These are phyloP conservation scores for Plasmodium falciparum DNA, from an alignment of 169 alveolate species.

Conservation along the genomic window DNA sequence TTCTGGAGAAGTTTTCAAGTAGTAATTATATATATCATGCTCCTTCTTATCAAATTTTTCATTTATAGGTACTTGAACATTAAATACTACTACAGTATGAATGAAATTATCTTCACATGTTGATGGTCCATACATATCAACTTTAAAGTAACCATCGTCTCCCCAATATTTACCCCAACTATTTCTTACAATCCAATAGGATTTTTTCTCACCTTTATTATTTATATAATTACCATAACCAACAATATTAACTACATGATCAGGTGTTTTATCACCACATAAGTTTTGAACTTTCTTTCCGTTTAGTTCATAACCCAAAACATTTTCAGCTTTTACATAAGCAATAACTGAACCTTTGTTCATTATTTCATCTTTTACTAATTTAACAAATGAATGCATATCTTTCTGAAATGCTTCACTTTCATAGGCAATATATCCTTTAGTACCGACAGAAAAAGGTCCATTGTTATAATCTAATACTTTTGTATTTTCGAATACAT, in stretches of 20 bases:
- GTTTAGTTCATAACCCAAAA: constrained; percentile 32
- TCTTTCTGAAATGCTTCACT: neutral
- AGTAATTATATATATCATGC: neutral
- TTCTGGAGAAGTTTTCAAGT: constrained; percentile 15
- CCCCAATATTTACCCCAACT: constrained; percentile 67
- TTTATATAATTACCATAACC: constrained; percentile 70
- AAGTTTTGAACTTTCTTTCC: constrained; percentile 55
- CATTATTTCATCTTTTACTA: constrained; percentile 27
- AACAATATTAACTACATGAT: constrained; percentile 56
- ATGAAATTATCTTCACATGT: constrained; percentile 9
- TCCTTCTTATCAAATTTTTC: neutral
- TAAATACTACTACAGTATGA: constrained; percentile 8
- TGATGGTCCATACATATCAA: constrained; percentile 46
- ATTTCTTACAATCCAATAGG: constrained; percentile 39
- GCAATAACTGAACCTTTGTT: constrained; percentile 70
- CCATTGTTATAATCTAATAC: neutral
- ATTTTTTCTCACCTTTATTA: constrained; percentile 13
- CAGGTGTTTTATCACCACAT: constrained; percentile 48
- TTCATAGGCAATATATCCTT: constrained; percentile 2
- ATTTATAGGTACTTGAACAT: neutral
- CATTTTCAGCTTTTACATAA: constrained; percentile 48
- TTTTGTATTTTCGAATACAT: neutral
- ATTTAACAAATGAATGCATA: constrained; percentile 29
- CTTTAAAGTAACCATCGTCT: constrained; percentile 29
- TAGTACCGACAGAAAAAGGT: neutral